Percentiles rank a stretch among this genome's conserved stretches.
Conservation (phyloP, 2,329 filamentous ascomycete genomes). For the Lecanoromycetidae sp. region DNA sequence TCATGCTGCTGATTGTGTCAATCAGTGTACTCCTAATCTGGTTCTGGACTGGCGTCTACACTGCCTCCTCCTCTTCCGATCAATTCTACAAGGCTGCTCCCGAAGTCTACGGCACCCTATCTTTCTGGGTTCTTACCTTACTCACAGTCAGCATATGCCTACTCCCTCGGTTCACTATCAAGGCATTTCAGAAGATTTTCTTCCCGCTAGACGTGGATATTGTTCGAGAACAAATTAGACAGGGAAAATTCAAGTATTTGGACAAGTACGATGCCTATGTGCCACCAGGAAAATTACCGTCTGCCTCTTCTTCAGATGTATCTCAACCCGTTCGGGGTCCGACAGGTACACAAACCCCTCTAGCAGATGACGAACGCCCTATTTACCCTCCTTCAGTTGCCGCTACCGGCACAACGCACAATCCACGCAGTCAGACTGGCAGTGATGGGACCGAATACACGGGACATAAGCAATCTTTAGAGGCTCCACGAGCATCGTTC, state of each 20-base stretch:
- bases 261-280: slow-evolving; percentile 42
- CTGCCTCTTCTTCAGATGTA: slow-evolving; percentile 47
- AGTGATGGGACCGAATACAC: slow-evolving; percentile 93
- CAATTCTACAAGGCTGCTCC: slow-evolving; percentile 63
- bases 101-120: slow-evolving; percentile 67
- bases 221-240: slow-evolving; percentile 76
- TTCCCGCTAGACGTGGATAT: slow-evolving; percentile 90
- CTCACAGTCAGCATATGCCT: slow-evolving; percentile 71
- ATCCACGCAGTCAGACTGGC: slow-evolving; percentile 72
- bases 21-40: slow-evolving; percentile 82
- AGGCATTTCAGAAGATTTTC: slow-evolving; percentile 85
- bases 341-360: slow-evolving; percentile 47
- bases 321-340: slow-evolving; percentile 39
- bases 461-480: slow-evolving; percentile 21
- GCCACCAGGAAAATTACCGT: slow-evolving; percentile 37
- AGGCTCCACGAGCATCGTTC: slow-evolving; percentile 41
- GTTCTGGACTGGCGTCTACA: slow-evolving; percentile 91
- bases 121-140: slow-evolving; percentile 77
- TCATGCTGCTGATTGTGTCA: slow-evolving; percentile 69
- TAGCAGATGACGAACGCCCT: slow-evolving; percentile 78
- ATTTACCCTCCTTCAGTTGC: slow-evolving; percentile 89
- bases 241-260: slow-evolving; percentile 70
- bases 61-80: slow-evolving; percentile 44
- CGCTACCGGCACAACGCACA: slow-evolving; percentile 63
- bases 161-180: slow-evolving; percentile 75